phyloP scores from a whole-genome alignment of 345 rosid genomes.

The Chamaenerion angustifolium region DNA sequence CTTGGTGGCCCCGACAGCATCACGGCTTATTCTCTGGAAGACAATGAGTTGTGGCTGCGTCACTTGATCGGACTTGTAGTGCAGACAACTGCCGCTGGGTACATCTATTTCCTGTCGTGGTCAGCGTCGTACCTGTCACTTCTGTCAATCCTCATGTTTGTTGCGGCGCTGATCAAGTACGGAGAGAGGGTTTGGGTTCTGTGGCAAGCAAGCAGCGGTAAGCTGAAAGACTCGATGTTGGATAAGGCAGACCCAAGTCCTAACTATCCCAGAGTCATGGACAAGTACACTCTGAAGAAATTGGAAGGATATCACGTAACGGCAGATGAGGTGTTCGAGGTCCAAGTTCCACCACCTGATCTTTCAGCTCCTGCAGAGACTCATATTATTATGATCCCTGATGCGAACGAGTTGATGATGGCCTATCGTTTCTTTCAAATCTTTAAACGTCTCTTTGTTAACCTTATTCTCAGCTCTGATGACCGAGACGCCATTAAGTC shows the following conservation, averaged over 20 bases:
- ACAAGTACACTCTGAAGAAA: conserved; percentile 4
- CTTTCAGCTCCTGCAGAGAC: neutral
- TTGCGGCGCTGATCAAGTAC: conserved; percentile 27
- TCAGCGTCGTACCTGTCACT: conserved; percentile 7
- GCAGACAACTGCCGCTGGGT: conserved; percentile 12
- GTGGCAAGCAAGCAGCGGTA: conserved; percentile 24
- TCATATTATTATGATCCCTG: neutral
- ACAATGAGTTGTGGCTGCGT: neutral
- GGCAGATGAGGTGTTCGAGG: neutral
- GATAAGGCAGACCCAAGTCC: conserved; percentile 12
- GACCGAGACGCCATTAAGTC: conserved; percentile 9
- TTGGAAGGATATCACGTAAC: conserved; percentile 1
- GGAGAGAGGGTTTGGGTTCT: conserved; percentile 26
- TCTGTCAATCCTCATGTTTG: conserved; percentile 15
- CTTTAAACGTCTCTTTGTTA: conserved; percentile 28
- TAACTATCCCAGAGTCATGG: conserved; percentile 13
- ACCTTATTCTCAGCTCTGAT: conserved; percentile 16
- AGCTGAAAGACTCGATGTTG: conserved; percentile 18
- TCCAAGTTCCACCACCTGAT: neutral
- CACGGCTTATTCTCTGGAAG: neutral
- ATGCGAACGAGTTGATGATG: neutral
- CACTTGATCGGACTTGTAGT: conserved; percentile 9
- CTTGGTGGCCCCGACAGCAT: conserved; percentile 17
- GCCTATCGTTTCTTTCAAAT: conserved; percentile 17
- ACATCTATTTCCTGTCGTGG: conserved; percentile 19